Base-by-base conservation (phyloP, 2,329 filamentous ascomycete species). In the Alternaria ethzedia region DNA sequence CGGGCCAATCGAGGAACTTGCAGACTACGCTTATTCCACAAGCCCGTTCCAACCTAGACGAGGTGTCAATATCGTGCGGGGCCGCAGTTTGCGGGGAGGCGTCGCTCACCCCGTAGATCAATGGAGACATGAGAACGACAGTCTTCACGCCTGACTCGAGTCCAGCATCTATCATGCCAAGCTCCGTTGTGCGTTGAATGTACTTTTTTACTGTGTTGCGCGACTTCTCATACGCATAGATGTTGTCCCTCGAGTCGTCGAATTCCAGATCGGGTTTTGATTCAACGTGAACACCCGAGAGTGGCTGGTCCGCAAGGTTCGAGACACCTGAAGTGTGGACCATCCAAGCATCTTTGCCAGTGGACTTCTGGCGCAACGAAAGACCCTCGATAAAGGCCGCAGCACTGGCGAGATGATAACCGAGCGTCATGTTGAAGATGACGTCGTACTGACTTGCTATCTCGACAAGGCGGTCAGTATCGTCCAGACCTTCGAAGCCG, bases 11-110 rank as follows among this genome's bases (percentile, higher is more conserved):
- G 52, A 15, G 52, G 41, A 41, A 55, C 41, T 55, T 55, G 52
- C 41, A 55, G 36, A 55, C 41, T 55, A 32, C 52, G 52, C 52
- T 55, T 55, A 41, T 55, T 55, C 41, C 36, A 55, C n/a, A 55
- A 55, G 23, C 25, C 52, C 10, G 41, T 46, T 41, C 52, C 52
- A 32, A 45, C 23, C 41, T 55, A 25, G 23, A 25, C 23, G 6
- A 44, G 10, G 6, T 46, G 23, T 55, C 20, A 45, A n/a, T 44
- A 46, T 15, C 17, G 17, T 28, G 41, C n/a, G 41, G 41, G 12
- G 9, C 17, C 41, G n/a, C 41, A 45, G 52, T 45, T 45, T 43
- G 36, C n/a, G 32, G 36, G 41, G 25, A 55, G 41, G 25, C 17
- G 36, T 17, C 15, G 20, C 52, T 55, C 52, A 55, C 52, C 23